phyloP scores from a whole-genome alignment of 345 rosid genomes.

The Garcia nutans region DNA sequence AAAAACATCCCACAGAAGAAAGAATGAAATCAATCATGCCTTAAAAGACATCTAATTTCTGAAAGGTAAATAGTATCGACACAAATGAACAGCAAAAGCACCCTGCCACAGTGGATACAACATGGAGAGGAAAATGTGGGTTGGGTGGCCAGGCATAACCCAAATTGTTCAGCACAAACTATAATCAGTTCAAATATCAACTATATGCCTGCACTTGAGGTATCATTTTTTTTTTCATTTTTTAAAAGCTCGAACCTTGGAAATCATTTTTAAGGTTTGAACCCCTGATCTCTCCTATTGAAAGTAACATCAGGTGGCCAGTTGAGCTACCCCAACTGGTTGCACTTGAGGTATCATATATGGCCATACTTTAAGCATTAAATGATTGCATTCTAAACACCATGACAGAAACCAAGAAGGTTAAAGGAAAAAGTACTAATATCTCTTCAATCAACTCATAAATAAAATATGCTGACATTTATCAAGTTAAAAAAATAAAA shows the following conservation, averaged over 20 bases:
- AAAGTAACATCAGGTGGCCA: no score
- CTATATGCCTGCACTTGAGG: no score
- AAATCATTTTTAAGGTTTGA: no score
- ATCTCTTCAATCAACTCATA: background rate
- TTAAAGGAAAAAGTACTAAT: no score
- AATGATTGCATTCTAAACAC: background rate
- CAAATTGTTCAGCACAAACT: background rate
- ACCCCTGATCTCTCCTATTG: no score
- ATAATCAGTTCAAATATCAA: background rate
- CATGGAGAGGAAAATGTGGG: background rate
- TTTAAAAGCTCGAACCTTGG: no score
- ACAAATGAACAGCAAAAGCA: background rate
- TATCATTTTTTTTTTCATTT: no score
- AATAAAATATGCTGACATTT: no score
- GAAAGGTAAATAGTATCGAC: background rate
- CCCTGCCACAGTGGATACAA: no score
- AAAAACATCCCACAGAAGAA: background rate
- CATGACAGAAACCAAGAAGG: background rate
- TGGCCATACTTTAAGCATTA: background rate
- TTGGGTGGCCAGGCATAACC: background rate
- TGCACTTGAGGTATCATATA: background rate
- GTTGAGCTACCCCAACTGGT: no score
- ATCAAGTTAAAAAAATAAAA: no score
- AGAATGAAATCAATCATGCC: background rate
- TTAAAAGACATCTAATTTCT: background rate